Percentiles rank a stretch among this genome's conserved stretches.
Conservation (phyloP, 352 stramenopile genomes). For the Phytophthora litchii region DNA sequence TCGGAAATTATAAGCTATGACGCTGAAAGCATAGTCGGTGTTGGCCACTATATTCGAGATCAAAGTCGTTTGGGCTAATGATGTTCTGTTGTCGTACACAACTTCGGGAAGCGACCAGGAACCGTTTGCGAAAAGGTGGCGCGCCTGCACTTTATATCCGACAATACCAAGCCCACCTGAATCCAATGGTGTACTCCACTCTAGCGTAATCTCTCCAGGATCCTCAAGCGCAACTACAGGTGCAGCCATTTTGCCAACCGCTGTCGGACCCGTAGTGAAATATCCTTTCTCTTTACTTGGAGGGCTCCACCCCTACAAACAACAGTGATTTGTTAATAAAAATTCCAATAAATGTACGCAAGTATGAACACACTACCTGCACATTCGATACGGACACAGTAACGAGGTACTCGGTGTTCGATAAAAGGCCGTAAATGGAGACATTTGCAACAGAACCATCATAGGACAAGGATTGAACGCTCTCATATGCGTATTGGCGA, state of each 20-base stretch:
- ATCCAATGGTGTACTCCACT: slow-evolving; percentile 49
- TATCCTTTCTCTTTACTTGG: slow-evolving; percentile 30
- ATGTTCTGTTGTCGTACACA: slow-evolving; percentile 50
- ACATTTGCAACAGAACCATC: slow-evolving; percentile 26
- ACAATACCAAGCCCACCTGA: slow-evolving; percentile 47
- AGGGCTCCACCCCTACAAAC: slow-evolving; percentile 44
- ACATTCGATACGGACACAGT: slow-evolving; percentile 23
- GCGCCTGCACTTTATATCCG: slow-evolving; percentile 46
- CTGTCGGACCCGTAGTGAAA: slow-evolving; percentile 38
- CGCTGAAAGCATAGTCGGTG: slow-evolving; percentile 54
- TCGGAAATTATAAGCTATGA: slow-evolving; percentile 51
- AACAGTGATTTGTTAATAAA: background rate
- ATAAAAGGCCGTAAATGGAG: slow-evolving; percentile 39
- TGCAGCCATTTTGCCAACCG: slow-evolving; percentile 25
- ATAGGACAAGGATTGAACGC: slow-evolving; percentile 10
- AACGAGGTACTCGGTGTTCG: slow-evolving; percentile 44
- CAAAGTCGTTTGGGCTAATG: slow-evolving; percentile 18
- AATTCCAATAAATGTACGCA: background rate
- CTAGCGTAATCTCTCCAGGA: slow-evolving; percentile 50
- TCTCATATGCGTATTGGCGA: slow-evolving; percentile 11
- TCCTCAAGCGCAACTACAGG: slow-evolving; percentile 44
- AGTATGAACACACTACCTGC: slow-evolving; percentile 14
- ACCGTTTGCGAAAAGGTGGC: slow-evolving; percentile 23
- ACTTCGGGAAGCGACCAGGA: slow-evolving; percentile 40
- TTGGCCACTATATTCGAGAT: slow-evolving; percentile 42